Conservation (phyloP, 1,139 yeast genomes). For the Diutina neorugosa region DNA sequence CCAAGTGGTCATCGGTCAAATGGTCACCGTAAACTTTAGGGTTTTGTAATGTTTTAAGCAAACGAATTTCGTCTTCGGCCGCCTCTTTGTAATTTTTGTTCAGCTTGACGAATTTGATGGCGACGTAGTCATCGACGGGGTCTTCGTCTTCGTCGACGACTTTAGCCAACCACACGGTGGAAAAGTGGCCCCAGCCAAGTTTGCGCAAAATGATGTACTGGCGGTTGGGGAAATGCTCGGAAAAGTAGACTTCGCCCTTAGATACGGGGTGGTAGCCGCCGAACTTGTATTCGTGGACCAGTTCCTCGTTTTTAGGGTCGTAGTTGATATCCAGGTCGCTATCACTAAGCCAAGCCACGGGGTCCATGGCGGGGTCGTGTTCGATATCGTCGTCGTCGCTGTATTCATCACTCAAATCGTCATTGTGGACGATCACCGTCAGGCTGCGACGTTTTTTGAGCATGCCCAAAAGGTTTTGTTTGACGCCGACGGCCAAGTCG, state of each 20-base stretch:
- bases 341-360: slow-evolving; percentile 2
- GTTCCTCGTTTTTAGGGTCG: slow-evolving; percentile 49
- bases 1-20: neutral
- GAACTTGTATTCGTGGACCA: slow-evolving; percentile 53
- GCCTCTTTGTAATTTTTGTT: slow-evolving; percentile 72
- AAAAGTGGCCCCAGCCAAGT: slow-evolving; percentile 87
- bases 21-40: slow-evolving; percentile 6
- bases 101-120: slow-evolving; percentile 74
- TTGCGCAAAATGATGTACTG: slow-evolving; percentile 58
- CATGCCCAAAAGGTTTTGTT: neutral
- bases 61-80: slow-evolving; percentile 71
- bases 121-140: slow-evolving; percentile 44
- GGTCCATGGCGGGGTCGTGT: slow-evolving; percentile 2
- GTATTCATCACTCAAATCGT: neutral
- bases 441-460: neutral
- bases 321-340: slow-evolving; percentile 1
- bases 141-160: slow-evolving; percentile 12
- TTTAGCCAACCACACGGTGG: slow-evolving; percentile 79
- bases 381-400: neutral
- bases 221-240: slow-evolving; percentile 20
- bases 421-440: neutral
- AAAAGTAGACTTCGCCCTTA: slow-evolving; percentile 52
- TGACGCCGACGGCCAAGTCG: neutral
- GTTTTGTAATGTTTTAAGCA: slow-evolving; percentile 24
- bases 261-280: slow-evolving; percentile 87